Base-by-base conservation (phyloP, 2,329 filamentous ascomycete species). In the Hyphodiscus sp. region DNA sequence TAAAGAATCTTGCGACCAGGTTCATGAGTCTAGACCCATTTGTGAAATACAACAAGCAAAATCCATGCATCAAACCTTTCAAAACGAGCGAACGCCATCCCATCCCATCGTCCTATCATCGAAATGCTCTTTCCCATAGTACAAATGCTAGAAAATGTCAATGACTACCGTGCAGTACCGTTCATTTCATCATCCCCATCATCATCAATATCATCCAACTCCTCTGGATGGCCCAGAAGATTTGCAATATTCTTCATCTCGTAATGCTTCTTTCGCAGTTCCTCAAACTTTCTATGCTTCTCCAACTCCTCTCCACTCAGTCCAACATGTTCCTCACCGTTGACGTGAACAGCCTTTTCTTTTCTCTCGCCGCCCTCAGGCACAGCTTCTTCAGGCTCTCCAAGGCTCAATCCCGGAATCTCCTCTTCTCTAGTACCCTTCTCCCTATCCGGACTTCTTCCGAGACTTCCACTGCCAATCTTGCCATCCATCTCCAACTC, bases 201-300 rank as follows among this genome's bases (percentile, higher is more conserved):
- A 15, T 82, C 81, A 45, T 83, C 82, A 60, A 78, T 68, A n/a
- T 81, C 82, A 47, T 83, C 81, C 46, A 86, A 64, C 2, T 81
- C 75, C 65, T 87, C 85, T 2, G 86, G 83, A 65, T 89, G 86
- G 15, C 90, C 91, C 60, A 99, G 80, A 50, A 97, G 73, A 66
- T 85, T 82, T 65, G 94, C 95, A 54, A 96, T 91, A 67, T 94
- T 87, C 74, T 83, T 90, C 94, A 99, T 99, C 78, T 99, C 94
- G 72, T 99, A 99, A 72, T 99, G 94, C 76, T 85, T 92, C 83
- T 94, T 96, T 67, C 94, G 82, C 76, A 90, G 79, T 73, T 89
- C 79, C 74, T 96, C 91, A 70, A 99, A 99, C 68, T 79, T 83
- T 67, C 80, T 82, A 72, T 99, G 94, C 77, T 97, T 96, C 75